Base-by-base conservation (phyloP, 768 basidiomycete genomes). In the Pleurotus citrinopileatus region DNA sequence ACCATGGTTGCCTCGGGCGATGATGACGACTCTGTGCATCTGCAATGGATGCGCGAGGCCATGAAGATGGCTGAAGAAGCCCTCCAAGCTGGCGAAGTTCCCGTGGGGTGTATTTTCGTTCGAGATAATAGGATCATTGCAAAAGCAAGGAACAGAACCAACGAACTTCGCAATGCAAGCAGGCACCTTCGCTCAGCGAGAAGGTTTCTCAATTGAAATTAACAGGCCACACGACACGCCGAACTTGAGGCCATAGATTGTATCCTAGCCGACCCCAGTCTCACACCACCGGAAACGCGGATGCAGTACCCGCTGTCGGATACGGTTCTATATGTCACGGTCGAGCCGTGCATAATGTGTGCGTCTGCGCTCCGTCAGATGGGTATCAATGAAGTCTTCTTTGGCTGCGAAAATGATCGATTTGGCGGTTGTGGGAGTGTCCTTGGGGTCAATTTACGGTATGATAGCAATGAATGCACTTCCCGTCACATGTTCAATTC, bases 261-360 rank as follows among this genome's bases (percentile, higher is more conserved):
- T 61, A 92, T 99, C 59, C 73, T 98, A 10, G 74, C 83, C 0
- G 79, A 87, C 65, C 70, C 71, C 51, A 51, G 63, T 13, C 78
- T 89, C 58, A 87, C 88, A 6, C 80, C 83, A 20, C 63, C 67
- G 28, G 56, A 67, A n/a, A 48, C 68, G 0, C 29, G 48, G n/a
- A 17, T 23, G 17, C 62, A 67, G 40, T 83, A 90, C 55, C 91
- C 91, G 4, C 79, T 99, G 15, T 77, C 78, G 0, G 76, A 82
- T 8, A 95, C 92, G 19, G 90, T 84, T 2, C 82, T 98, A 25
- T 99, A 98, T 67, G 97, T 98, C 48, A 99, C 97, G 3, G 97
- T 99, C 51, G 96, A 99, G 70, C 97, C 96, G 0, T 99, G 97
- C 70, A 94, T 98, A 67, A 98, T 98, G 97, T 99, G 97, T 60